phyloP scores from a whole-genome alignment of 2,329 filamentous ascomycete genomes.

The Apiospora hydei region DNA sequence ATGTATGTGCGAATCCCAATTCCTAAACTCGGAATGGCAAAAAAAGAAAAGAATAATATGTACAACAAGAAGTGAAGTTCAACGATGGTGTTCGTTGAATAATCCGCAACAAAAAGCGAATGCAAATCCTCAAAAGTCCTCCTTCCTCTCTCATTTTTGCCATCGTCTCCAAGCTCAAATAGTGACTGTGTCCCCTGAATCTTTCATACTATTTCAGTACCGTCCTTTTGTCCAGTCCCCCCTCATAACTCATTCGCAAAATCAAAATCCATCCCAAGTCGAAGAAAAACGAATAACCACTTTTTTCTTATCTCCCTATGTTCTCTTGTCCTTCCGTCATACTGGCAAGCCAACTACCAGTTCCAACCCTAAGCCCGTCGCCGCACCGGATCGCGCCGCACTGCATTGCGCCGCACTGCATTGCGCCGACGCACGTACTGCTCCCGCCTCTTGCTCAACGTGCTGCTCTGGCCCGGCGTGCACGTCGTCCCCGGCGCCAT shows the following conservation, averaged over 20 bases:
- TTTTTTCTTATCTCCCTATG: no score
- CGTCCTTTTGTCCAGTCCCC: not conserved
- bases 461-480: conserved; percentile 40
- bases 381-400: not conserved
- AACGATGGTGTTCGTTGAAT: not conserved
- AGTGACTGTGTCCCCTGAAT: not conserved
- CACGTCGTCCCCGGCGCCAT: conserved; percentile 65
- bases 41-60: not conserved
- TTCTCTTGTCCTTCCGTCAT: not conserved
- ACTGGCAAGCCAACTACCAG: not conserved
- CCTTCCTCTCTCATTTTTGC: not conserved
- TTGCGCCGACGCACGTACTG: not conserved
- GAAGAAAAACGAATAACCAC: no score
- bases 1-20: not conserved
- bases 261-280: no score
- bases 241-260: not conserved
- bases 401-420: not conserved
- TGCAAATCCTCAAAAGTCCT: not conserved
- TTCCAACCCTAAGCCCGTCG: not conserved
- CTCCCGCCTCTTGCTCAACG: conserved; percentile 30
- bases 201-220: not conserved
- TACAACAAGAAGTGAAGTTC: conserved; percentile 11
- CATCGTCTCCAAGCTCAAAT: not conserved
- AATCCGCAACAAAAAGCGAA: not conserved
- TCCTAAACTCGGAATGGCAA: not conserved